phyloP scores from a whole-genome alignment of 176 grass and related monocot species.

The Hyparrhenia diplandra region DNA sequence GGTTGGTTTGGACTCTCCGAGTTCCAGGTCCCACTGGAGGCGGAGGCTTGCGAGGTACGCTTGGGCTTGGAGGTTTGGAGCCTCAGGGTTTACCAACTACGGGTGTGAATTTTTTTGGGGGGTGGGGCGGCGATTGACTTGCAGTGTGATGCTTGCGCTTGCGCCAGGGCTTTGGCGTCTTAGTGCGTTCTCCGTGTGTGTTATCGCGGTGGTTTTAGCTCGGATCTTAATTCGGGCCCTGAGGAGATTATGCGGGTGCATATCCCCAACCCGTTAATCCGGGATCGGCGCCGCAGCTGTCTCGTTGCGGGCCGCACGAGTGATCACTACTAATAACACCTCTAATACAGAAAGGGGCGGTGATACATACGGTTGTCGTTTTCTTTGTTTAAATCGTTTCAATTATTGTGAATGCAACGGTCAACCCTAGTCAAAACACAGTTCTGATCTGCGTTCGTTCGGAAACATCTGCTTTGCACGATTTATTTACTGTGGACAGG shows the following conservation, averaged over 20 bases:
- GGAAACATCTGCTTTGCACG: neutral
- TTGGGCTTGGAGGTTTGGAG: neutral
- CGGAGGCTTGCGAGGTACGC: slow-evolving; percentile 18
- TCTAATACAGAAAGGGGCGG: neutral
- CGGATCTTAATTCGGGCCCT: neutral
- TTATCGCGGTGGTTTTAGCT: neutral
- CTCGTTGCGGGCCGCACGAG: neutral
- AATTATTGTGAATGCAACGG: neutral
- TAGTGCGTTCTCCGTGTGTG: neutral
- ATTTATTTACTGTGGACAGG: neutral
- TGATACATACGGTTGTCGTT: neutral
- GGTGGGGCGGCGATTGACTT: neutral
- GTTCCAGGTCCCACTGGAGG: neutral
- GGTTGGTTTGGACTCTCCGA: neutral
- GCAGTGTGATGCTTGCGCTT: neutral
- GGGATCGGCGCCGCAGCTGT: neutral
- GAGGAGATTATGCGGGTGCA: neutral
- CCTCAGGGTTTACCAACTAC: neutral
- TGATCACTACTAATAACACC: neutral
- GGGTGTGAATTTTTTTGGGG: neutral
- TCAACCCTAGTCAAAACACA: neutral
- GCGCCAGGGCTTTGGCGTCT: neutral
- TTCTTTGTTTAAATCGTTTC: neutral
- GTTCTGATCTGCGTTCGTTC: neutral
- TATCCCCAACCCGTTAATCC: slow-evolving; percentile 2